Conservation (phyloP, 2,329 filamentous ascomycete species). For the Huntiella moniliformis region DNA sequence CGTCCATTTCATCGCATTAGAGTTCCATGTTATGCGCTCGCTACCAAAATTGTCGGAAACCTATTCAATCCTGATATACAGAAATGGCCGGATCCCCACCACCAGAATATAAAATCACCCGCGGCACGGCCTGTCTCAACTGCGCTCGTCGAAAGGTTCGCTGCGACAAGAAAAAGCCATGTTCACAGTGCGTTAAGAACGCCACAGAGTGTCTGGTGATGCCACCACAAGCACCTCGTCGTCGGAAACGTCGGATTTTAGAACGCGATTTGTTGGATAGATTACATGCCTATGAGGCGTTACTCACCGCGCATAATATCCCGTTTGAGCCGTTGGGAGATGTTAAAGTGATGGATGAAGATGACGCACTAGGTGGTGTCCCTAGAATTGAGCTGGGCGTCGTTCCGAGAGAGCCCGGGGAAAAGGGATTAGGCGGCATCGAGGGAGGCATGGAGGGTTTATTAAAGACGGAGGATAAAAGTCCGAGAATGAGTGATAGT, state of each 20-base stretch:
- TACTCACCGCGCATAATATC: slow-evolving; percentile 47
- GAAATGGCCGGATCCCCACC: slow-evolving; percentile 15
- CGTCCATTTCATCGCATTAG: background rate
- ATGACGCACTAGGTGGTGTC: background rate
- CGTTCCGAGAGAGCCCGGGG: background rate
- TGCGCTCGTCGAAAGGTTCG: slow-evolving; percentile 63
- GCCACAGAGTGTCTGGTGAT: slow-evolving; percentile 41
- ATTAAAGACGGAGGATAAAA: background rate
- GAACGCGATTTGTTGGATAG: slow-evolving; percentile 53
- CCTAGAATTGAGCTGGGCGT: background rate
- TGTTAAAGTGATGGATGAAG: background rate
- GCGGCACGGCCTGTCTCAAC: slow-evolving; percentile 46
- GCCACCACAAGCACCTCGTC: slow-evolving; percentile 35
- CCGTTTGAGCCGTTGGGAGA: slow-evolving; percentile 47
- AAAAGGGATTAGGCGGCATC: background rate
- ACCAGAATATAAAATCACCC: slow-evolving; percentile 31
- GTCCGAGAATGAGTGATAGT: slow-evolving; percentile 2
- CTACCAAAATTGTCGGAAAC: background rate
- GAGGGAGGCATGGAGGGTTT: background rate
- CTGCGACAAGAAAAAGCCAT: slow-evolving; percentile 55
- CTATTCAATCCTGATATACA: background rate
- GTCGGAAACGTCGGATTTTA: slow-evolving; percentile 44
- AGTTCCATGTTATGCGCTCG: background rate
- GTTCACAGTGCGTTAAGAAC: slow-evolving; percentile 43
- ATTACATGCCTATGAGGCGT: slow-evolving; percentile 47